Evolutionary conservation across 805 yeast genomes (phyloP), one percentile per base, ranked within the genome.

Genomic region (Candida loeiensis): DNA sequence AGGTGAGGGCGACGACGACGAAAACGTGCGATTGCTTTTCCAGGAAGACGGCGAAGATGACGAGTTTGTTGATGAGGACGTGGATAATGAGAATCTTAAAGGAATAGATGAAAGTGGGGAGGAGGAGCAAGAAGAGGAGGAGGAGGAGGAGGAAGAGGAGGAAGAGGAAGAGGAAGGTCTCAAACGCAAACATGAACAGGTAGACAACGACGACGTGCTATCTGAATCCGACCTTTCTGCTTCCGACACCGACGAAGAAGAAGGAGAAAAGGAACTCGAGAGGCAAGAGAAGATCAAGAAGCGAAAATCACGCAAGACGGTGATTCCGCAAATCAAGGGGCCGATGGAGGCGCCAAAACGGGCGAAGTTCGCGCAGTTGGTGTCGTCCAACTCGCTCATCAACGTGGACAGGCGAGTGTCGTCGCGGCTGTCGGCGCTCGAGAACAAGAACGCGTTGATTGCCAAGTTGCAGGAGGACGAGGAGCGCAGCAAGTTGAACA

Each of bases 391-490:
- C 9, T 66, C 79, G 12, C 56, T 85, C 19, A 55, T 83, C 15
- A 61, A 70, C 12, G 59, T 67, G 1, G 68, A 67, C 4, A 70
- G 95, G 56, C 70, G 96, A 51, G 76, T 83, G 0, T 85, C 95
- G 0, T 76, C 87, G 13, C 77, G 99, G 56, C 66, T 77, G 7
- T 74, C 95, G 0, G 93, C 95, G 0, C 74, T 86, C 4, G 80
- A 80, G 49, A 87, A 79, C 56, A 87, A 86, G 51, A 68, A 85
- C 47, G 85, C 80, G n/a, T 77, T 86, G 14, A 81, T 83, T 28
- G 79, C 85, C 55, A 80, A 81, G 50, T 64, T 91, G 48, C 74
- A 80, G 41, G 79, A 76, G 50, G 80, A 79, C 45, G 93, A 85
- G 59, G 74, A 74, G 41, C 72, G 83, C 51, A 64, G 78, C 43